phyloP scores from a whole-genome alignment of 1,284 basidiomycete species.

The Naganishia sp. region DNA sequence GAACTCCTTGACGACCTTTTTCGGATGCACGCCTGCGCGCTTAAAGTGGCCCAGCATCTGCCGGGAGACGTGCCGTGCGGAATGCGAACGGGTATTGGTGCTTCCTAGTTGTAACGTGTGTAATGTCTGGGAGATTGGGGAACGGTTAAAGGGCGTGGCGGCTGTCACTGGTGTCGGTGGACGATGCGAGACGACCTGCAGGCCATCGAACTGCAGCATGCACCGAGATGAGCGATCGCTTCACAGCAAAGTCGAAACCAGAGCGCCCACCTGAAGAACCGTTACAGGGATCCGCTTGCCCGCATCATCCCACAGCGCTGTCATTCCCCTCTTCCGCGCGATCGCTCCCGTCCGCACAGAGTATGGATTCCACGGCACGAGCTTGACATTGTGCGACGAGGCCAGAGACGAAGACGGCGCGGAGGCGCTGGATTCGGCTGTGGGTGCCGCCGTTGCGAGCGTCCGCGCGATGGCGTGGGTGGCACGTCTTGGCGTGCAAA shows the following conservation, averaged over 20 bases:
- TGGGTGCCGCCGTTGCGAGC: background rate
- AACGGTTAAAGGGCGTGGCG: conserved; percentile 19
- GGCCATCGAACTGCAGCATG: conserved; percentile 55
- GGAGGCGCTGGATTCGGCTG: background rate
- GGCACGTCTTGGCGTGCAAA: conserved; percentile 1
- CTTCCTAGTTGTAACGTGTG: conserved; percentile 85
- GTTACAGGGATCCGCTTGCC: conserved; percentile 88
- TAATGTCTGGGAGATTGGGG: conserved; percentile 59
- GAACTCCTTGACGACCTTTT: conserved; percentile 87
- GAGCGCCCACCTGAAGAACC: conserved; percentile 75
- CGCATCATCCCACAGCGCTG: conserved; percentile 85
- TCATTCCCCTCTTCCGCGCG: conserved; percentile 95
- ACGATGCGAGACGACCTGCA: conserved; percentile 53
- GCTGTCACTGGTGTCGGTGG: conserved; percentile 40
- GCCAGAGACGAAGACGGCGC: background rate
- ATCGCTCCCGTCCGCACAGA: conserved; percentile 92
- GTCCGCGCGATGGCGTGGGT: background rate
- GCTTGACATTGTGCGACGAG: conserved; percentile 6
- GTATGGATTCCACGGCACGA: conserved; percentile 70
- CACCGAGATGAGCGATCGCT: background rate
- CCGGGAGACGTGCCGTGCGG: conserved; percentile 59
- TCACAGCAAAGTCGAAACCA: conserved; percentile 35
- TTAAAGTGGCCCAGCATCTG: conserved; percentile 85
- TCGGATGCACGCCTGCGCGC: conserved; percentile 78
- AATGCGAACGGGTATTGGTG: conserved; percentile 59